Conservation (phyloP, 495 filamentous ascomycete genomes). For the Symbiotaphrina buchneri region DNA sequence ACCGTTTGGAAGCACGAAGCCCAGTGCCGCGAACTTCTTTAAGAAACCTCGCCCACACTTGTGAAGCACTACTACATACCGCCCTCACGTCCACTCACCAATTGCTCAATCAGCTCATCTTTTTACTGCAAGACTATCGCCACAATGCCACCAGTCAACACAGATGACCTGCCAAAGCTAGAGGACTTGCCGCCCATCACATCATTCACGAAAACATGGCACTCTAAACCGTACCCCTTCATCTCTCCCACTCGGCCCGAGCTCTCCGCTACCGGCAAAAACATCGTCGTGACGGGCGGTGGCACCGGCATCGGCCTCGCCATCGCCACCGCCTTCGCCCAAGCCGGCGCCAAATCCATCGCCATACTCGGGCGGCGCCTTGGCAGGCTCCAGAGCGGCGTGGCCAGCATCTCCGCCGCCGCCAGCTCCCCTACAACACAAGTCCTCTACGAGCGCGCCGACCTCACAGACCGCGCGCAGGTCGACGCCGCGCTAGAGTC, state of each 20-base stretch:
- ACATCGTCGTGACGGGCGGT: conserved; percentile 21
- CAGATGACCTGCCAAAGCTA: too few relatives aligned
- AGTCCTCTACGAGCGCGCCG: neutral
- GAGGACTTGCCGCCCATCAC: too few relatives aligned
- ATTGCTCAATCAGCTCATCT: too few relatives aligned
- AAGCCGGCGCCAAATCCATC: conserved; percentile 12
- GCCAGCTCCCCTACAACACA: neutral
- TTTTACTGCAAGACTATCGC: too few relatives aligned
- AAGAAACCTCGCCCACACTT: too few relatives aligned
- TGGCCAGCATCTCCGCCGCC: too few relatives aligned
- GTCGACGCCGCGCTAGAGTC: neutral
- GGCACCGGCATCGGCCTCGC: conserved; percentile 14
- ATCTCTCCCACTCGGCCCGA: conserved; percentile 17
- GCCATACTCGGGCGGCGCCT: conserved; percentile 15
- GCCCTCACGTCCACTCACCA: too few relatives aligned
- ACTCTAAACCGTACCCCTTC: conserved; percentile 15
- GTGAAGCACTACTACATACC: too few relatives aligned
- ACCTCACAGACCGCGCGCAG: neutral
- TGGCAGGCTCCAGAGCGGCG: too few relatives aligned
- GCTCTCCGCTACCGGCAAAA: conserved; percentile 20
- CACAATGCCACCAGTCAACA: too few relatives aligned
- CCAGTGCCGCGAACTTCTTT: too few relatives aligned
- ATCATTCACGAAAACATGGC: conserved; percentile 6
- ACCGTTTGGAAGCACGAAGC: too few relatives aligned
- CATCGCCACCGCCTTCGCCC: conserved; percentile 14